Evolutionary conservation across 306 rosid species (phyloP).

Genomic region (Lithocarpus polystachyus): DNA sequence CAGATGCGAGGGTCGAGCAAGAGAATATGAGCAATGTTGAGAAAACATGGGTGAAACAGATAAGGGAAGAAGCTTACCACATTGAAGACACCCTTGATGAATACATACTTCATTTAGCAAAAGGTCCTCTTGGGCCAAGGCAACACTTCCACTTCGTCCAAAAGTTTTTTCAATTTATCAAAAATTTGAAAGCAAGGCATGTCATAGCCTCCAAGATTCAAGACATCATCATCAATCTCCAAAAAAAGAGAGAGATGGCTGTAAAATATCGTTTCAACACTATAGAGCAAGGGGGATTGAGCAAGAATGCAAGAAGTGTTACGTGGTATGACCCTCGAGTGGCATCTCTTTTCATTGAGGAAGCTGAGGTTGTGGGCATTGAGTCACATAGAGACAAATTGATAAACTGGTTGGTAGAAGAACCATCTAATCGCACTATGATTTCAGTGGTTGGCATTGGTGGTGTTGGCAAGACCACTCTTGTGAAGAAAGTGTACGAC

Average conservation of each 20-base stretch:
- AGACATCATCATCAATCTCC: not conserved
- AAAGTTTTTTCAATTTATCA: too few relatives aligned
- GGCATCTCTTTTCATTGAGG: not conserved
- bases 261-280: not conserved
- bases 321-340: not conserved
- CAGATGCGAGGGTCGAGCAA: not conserved
- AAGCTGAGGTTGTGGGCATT: not conserved
- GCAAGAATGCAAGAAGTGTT: too few relatives aligned
- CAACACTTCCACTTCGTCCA: too few relatives aligned
- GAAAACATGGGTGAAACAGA: slow-evolving; percentile 5
- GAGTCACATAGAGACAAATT: too few relatives aligned
- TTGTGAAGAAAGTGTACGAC: slow-evolving; percentile 2
- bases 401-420: not conserved
- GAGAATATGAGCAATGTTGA: not conserved
- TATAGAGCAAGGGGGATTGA: too few relatives aligned
- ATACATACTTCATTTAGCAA: not conserved
- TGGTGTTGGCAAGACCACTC: slow-evolving; percentile 3
- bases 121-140: not conserved
- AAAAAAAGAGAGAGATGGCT: not conserved
- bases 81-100: slow-evolving; percentile 12
- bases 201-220: not conserved
- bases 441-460: too few relatives aligned
- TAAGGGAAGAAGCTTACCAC: not conserved
- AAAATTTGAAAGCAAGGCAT: not conserved
- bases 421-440: too few relatives aligned